Evolutionary conservation across 1,139 yeast genomes (phyloP).

Genomic region (Scheffersomyces segobiensis): DNA sequence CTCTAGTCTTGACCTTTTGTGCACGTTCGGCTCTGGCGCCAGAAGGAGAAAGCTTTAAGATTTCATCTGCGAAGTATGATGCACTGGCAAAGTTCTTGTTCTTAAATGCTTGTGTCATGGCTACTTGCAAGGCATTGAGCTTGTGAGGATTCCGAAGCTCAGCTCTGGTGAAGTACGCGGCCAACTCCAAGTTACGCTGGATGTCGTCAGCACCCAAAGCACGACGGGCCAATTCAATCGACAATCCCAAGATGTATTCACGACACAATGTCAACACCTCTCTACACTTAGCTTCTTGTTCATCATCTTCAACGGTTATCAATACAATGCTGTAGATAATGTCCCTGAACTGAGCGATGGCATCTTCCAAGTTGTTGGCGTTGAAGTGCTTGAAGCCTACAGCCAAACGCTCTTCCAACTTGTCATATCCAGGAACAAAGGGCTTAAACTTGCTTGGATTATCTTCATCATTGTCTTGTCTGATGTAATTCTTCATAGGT

Average conservation of each 20-base stretch:
- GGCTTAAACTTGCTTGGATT: conserved; percentile 62
- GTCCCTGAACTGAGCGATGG: conserved; percentile 75
- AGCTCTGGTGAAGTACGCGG: conserved; percentile 91
- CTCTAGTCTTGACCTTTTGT: conserved; percentile 70
- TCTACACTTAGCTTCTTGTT: conserved; percentile 73
- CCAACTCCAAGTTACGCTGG: conserved; percentile 88
- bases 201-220: conserved; percentile 66
- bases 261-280: conserved; percentile 75
- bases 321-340: conserved; percentile 77
- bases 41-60: conserved; percentile 61
- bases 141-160: conserved; percentile 81
- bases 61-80: conserved; percentile 84
- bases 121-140: conserved; percentile 87
- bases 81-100: conserved; percentile 88
- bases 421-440: conserved; percentile 70
- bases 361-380: conserved; percentile 77
- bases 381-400: conserved; percentile 83
- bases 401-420: conserved; percentile 63
- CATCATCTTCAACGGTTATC: conserved; percentile 68
- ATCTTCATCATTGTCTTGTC: conserved; percentile 62
- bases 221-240: conserved; percentile 89
- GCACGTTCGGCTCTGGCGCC: conserved; percentile 93
- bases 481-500: conserved; percentile 66
- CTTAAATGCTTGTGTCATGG: conserved; percentile 90
- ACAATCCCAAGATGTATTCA: conserved; percentile 88